phyloP scores from a whole-genome alignment of 2,329 filamentous ascomycete species.

The Fusarium buxicola region DNA sequence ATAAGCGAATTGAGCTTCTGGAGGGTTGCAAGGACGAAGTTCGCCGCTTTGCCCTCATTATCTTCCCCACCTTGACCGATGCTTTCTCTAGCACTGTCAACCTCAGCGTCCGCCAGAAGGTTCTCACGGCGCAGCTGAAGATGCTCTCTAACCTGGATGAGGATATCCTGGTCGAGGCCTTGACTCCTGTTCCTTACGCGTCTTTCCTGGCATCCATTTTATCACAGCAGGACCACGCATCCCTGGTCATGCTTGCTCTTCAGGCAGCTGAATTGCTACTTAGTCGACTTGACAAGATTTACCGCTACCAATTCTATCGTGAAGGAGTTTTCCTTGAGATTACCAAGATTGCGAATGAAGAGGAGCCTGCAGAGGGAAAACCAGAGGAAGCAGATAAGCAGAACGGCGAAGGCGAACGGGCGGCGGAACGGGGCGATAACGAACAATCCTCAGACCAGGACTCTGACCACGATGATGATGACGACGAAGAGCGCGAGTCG shows the following conservation, averaged over 20 bases:
- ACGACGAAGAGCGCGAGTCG: conserved; percentile 52
- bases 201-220: conserved; percentile 96
- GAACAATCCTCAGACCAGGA: conserved; percentile 48
- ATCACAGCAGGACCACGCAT: conserved; percentile 92
- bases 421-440: conserved; percentile 46
- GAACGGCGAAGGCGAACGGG: conserved; percentile 43
- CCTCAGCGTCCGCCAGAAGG: conserved; percentile 91
- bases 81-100: conserved; percentile 99
- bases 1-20: conserved; percentile 84
- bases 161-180: conserved; percentile 83
- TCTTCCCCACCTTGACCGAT: conserved; percentile 94
- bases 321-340: conserved; percentile 97
- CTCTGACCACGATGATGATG: conserved; percentile 44
- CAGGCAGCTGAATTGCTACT: conserved; percentile 91
- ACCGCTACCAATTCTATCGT: conserved; percentile 95
- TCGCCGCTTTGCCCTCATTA: conserved; percentile 89
- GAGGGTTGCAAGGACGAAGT: conserved; percentile 87
- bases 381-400: conserved; percentile 29
- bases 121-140: conserved; percentile 94
- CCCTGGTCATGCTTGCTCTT: conserved; percentile 85
- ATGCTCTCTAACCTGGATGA: conserved; percentile 97
- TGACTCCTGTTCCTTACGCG: conserved; percentile 91
- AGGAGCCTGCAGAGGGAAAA: conserved; percentile 46
- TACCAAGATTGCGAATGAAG: conserved; percentile 75
- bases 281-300: conserved; percentile 85